Percentiles rank a stretch among this genome's conserved stretches.
Evolutionary conservation across 495 filamentous ascomycete species (phyloP).

Genomic region (Thermothielavioides terrestris): DNA sequence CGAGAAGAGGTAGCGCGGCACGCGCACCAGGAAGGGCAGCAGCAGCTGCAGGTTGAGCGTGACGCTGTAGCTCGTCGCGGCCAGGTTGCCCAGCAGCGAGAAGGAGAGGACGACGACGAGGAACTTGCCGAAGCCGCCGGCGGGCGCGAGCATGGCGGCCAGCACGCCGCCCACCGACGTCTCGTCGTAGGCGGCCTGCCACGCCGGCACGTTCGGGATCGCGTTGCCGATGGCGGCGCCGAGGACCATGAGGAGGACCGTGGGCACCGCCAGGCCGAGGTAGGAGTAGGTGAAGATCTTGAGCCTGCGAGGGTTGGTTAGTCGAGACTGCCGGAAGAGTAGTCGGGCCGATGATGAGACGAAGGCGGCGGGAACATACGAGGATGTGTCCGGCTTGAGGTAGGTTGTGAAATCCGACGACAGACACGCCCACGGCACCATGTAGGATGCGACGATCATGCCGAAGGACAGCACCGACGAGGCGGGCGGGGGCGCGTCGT

Average conservation of each 20-base stretch:
- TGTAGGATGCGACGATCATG: constrained; percentile 39
- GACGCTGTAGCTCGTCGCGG: constrained; percentile 41
- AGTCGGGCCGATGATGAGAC: not conserved
- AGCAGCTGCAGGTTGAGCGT: constrained; percentile 51
- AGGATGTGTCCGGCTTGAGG: constrained; percentile 36
- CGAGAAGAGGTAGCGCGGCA: constrained; percentile 46
- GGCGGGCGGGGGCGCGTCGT: constrained; percentile 21
- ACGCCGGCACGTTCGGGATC: constrained; percentile 32
- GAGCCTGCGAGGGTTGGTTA: constrained; percentile 13
- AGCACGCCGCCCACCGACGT: constrained; percentile 46
- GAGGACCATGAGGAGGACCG: constrained; percentile 43
- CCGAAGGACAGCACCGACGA: constrained; percentile 30
- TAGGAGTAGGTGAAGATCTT: constrained; percentile 40
- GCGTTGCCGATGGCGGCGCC: constrained; percentile 47
- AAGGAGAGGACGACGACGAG: constrained; percentile 45
- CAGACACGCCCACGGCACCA: constrained; percentile 39
- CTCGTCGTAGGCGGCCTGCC: constrained; percentile 38
- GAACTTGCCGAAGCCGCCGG: constrained; percentile 49
- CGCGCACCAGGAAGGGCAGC: constrained; percentile 35
- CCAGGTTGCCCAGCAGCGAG: constrained; percentile 45
- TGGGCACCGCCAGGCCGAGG: constrained; percentile 39
- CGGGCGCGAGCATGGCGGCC: constrained; percentile 44
- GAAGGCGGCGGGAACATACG: constrained; percentile 22
- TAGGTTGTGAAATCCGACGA: constrained; percentile 44
- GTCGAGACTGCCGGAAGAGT: too few relatives aligned